A percentile compares a stretch with the other conserved stretches of the same genome.
Conservation (phyloP, 148 eudicot genomes). For the Spergularia marina region DNA sequence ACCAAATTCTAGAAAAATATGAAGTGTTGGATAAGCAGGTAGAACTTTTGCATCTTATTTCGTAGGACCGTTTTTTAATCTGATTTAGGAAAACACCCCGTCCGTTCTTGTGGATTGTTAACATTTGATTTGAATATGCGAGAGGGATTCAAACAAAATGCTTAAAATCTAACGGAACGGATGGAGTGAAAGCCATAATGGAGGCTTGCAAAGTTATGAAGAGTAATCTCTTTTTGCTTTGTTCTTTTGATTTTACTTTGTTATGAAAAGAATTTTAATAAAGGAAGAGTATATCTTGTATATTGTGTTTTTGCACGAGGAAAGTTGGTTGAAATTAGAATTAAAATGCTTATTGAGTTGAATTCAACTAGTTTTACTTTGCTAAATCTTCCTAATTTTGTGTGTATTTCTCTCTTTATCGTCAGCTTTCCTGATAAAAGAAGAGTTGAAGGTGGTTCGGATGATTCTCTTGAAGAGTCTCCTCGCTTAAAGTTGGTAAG, state of each 20-base stretch:
- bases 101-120: too few relatives aligned
- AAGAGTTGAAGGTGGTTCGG: conserved; percentile 37
- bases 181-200: neutral
- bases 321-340: conserved; percentile 16
- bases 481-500: conserved; percentile 53
- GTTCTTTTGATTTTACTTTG: conserved; percentile 12
- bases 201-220: conserved; percentile 17
- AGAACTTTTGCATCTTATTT: neutral
- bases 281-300: conserved; percentile 30
- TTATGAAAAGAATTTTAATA: conserved; percentile 17
- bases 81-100: too few relatives aligned
- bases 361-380: neutral
- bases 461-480: conserved; percentile 44
- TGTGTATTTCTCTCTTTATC: conserved; percentile 17
- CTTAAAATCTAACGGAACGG: too few relatives aligned
- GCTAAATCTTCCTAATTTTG: conserved; percentile 5
- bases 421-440: conserved; percentile 60
- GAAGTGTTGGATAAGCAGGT: conserved; percentile 21
- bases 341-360: neutral
- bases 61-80: too few relatives aligned
- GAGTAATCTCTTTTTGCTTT: conserved; percentile 25
- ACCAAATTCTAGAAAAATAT: conserved; percentile 9
- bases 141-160: too few relatives aligned
- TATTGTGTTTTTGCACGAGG: conserved; percentile 29
- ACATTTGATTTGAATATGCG: too few relatives aligned